phyloP scores from a whole-genome alignment of 1,284 basidiomycete genomes.

The Fistulinella cinereoalba region DNA sequence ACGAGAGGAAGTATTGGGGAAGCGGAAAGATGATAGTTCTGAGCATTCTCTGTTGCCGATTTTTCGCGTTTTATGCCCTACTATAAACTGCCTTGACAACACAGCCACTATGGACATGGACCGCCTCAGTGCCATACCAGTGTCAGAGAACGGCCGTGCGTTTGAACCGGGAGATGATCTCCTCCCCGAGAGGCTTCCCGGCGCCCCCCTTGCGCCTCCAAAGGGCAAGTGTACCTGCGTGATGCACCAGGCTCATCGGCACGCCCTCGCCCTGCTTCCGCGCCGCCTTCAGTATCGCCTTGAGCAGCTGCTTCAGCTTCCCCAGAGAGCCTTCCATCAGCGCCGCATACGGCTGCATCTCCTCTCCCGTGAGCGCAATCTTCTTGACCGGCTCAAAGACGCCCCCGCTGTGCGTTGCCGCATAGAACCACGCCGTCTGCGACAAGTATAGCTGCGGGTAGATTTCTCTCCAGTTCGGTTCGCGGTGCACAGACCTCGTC shows the following conservation, averaged over 20 bases:
- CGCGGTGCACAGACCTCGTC: constrained; percentile 31
- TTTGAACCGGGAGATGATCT: constrained; percentile 24
- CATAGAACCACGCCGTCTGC: constrained; percentile 37
- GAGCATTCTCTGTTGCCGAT: neutral
- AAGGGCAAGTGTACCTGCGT: constrained; percentile 18
- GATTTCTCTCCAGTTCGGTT: constrained; percentile 37
- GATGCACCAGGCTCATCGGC: constrained; percentile 28
- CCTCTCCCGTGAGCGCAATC: constrained; percentile 21
- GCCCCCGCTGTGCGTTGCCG: constrained; percentile 37
- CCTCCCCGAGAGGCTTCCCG: constrained; percentile 19
- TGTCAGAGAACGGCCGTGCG: neutral
- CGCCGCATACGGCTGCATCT: constrained; percentile 24
- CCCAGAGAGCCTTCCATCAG: constrained; percentile 19
- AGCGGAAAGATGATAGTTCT: neutral
- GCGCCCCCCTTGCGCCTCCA: constrained; percentile 25
- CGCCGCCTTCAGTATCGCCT: constrained; percentile 24
- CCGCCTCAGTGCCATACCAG: too few species aligned
- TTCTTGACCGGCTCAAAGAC: constrained; percentile 32
- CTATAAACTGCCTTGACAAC: neutral
- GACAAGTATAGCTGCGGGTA: constrained; percentile 43
- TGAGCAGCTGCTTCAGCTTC: constrained; percentile 28
- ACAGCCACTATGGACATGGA: constrained; percentile 20
- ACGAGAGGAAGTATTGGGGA: constrained; percentile 3
- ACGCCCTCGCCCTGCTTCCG: constrained; percentile 25
- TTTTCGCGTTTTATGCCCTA: neutral